Conservation (phyloP, 2,329 filamentous ascomycete species). For the Rutstroemia sydowiana region DNA sequence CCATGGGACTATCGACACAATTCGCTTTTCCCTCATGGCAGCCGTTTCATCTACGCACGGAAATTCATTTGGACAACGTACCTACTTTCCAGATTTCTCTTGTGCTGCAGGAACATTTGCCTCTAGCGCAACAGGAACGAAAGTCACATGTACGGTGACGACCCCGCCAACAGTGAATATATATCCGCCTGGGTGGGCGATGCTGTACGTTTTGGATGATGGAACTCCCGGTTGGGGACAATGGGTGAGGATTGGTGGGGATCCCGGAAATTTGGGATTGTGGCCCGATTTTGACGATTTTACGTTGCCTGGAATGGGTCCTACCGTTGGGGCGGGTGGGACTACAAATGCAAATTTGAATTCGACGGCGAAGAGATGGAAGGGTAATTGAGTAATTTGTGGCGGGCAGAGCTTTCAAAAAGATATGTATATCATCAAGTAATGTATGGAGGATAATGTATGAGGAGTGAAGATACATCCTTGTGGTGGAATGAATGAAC, state of each 20-base stretch:
- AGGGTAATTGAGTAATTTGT: background rate
- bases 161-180: slow-evolving; percentile 50
- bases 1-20: background rate
- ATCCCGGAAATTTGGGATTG: slow-evolving; percentile 52
- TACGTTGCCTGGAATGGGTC: slow-evolving; percentile 3
- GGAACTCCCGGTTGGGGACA: slow-evolving; percentile 53
- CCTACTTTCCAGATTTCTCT: slow-evolving; percentile 44
- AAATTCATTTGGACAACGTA: slow-evolving; percentile 61
- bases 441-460: too few species aligned
- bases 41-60: slow-evolving; percentile 40
- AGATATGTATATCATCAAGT: too few species aligned
- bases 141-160: slow-evolving; percentile 24
- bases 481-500: too few species aligned
- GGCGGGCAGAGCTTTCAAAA: too few species aligned
- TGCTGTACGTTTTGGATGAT: slow-evolving; percentile 55
- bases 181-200: slow-evolving; percentile 55
- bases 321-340: background rate
- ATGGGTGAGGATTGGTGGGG: slow-evolving; percentile 59
- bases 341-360: background rate
- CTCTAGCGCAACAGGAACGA: slow-evolving; percentile 20
- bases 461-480: too few species aligned
- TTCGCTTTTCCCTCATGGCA: slow-evolving; percentile 4
- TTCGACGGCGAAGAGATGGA: background rate
- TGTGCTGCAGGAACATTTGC: slow-evolving; percentile 27
- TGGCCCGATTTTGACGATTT: slow-evolving; percentile 48